phyloP scores from a whole-genome alignment of 345 rosid genomes.

The Noccaea caerulescens region DNA sequence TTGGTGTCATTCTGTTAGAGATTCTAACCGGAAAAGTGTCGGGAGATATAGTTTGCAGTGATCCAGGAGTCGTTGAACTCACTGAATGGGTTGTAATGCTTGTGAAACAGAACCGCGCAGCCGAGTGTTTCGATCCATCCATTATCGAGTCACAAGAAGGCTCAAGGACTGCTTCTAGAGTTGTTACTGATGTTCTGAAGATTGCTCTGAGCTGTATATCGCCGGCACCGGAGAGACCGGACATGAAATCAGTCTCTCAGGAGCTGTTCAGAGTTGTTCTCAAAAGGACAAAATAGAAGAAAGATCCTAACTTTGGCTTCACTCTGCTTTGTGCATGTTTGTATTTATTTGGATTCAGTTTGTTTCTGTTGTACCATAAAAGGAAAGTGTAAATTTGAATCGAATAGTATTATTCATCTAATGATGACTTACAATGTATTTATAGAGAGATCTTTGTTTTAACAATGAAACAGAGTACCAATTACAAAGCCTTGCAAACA shows the following conservation, averaged over 20 bases:
- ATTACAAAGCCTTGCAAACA: too few relatives aligned
- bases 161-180: constrained; percentile 38
- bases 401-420: too few relatives aligned
- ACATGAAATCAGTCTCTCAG: constrained; percentile 66
- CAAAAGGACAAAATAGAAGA: constrained; percentile 33
- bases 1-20: constrained; percentile 78
- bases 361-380: constrained; percentile 12
- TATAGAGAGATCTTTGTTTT: too few relatives aligned
- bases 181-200: constrained; percentile 55
- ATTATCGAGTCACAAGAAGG: constrained; percentile 41
- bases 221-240: constrained; percentile 84
- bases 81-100: constrained; percentile 79
- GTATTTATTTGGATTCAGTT: too few relatives aligned
- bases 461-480: too few relatives aligned
- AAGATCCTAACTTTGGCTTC: background rate
- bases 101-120: constrained; percentile 55
- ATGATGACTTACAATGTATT: background rate
- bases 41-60: constrained; percentile 63
- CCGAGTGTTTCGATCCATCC: constrained; percentile 67
- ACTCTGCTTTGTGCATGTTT: constrained; percentile 12
- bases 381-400: background rate
- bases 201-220: constrained; percentile 75
- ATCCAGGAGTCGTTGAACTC: constrained; percentile 68
- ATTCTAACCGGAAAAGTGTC: constrained; percentile 72
- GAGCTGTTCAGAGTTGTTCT: constrained; percentile 51